Evolutionary conservation across 1,284 basidiomycete genomes (phyloP).

Genomic region (Ustilago trichophora): DNA sequence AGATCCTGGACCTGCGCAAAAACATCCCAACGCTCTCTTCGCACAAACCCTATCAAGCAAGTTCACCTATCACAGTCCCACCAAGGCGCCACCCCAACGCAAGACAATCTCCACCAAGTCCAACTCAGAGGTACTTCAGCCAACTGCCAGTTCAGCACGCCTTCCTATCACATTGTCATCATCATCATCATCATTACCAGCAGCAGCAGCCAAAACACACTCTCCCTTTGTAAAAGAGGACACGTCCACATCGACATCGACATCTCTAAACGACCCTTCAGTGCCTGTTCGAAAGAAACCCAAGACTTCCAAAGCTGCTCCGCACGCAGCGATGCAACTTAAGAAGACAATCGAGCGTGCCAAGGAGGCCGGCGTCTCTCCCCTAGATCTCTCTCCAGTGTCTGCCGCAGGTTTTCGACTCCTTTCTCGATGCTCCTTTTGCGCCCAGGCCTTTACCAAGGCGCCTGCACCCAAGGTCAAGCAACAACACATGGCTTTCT

Average conservation of each 20-base stretch:
- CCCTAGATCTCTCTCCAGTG: slow-evolving; percentile 13
- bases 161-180: neutral
- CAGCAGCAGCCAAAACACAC: no score
- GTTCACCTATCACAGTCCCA: slow-evolving; percentile 14
- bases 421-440: slow-evolving; percentile 28
- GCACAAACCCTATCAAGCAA: slow-evolving; percentile 3
- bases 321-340: slow-evolving; percentile 1
- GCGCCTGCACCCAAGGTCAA: slow-evolving; percentile 18
- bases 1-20: neutral
- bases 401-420: slow-evolving; percentile 15
- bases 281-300: slow-evolving; percentile 1
- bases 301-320: slow-evolving; percentile 2
- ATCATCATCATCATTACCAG: no score
- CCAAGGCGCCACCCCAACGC: neutral
- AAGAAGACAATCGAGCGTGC: slow-evolving; percentile 22
- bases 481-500: slow-evolving; percentile 22
- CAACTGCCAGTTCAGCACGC: neutral
- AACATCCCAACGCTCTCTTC: neutral
- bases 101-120: neutral
- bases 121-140: neutral
- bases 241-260: neutral
- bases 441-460: slow-evolving; percentile 24
- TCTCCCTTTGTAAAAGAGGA: neutral
- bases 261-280: neutral
- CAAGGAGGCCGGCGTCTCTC: slow-evolving; percentile 4